Evolutionary conservation across 805 yeast species (phyloP), one percentile per base, ranked within the genome.

Genomic region (Candida coleopterorum): DNA sequence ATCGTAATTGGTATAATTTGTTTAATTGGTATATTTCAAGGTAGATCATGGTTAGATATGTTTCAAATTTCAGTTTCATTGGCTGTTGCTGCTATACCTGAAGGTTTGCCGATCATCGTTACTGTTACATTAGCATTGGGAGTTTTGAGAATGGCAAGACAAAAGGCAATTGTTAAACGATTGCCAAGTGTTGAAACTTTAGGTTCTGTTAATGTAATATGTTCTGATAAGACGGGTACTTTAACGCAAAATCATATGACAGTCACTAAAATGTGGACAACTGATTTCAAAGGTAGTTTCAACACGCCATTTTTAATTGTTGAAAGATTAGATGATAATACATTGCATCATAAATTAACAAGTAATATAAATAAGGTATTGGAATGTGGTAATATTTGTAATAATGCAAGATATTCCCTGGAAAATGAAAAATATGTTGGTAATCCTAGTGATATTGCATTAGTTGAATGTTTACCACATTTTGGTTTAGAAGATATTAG

Each of bases 81-180:
- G 44, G 99, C 98, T 3, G 99, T 93, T 14, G 99, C 99, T 34
- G 98, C 98, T 3, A 93, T 93, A 49, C 99, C 99, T 4, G 99
- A 93, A 62, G 99, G 99, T 37, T 74, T 93, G 47, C 98, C 99
- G 0, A 93, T 93, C 51, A 93, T 93, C 57, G 98, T 93, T 27
- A 90, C 99, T 5, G 98, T 93, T 8, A 93, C 98, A 0, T 69
- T 93, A 44, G 99, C 98, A 0, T 69, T 93, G 16, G 98, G 98
- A 34, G 98, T 93, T 29, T 69, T 93, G 47, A 74, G 97, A 64
- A 93, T 93, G 98, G 97, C 98, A 5, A 79, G 77, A 36, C 81
- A 88, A 49, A 85, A 83, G 51, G 98, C 97, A 3, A 93, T 93
- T 55, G 96, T 93, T 35, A 84, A 89, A 53, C 77, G 97, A 48